These are phyloP conservation scores for Penicillium argentinense DNA, from an alignment of 495 filamentous ascomycete species.

Conservation along the genomic window DNA sequence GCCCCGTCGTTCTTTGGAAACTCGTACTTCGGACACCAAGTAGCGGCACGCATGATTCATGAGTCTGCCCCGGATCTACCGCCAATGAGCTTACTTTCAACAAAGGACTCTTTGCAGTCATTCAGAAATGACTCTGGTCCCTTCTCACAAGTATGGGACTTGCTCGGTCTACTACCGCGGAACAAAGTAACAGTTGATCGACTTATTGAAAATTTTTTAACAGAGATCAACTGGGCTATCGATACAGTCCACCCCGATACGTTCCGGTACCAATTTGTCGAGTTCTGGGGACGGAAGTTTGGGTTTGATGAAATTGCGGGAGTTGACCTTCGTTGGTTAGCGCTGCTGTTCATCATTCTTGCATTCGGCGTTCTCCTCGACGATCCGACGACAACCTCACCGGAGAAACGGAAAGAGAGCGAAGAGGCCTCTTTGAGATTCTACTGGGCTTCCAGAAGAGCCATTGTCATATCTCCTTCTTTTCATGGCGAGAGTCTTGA, in stretches of 20 bases:
- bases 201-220: slow-evolving; percentile 15
- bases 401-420: slow-evolving; percentile 16
- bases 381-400: slow-evolving; percentile 5
- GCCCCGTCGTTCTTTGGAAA: slow-evolving; percentile 18
- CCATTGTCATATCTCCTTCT: slow-evolving; percentile 18
- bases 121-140: slow-evolving; percentile 17
- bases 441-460: slow-evolving; percentile 16
- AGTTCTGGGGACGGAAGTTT: slow-evolving; percentile 18
- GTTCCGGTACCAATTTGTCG: slow-evolving; percentile 14
- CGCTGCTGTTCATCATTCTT: slow-evolving; percentile 16
- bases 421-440: slow-evolving; percentile 18
- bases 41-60: slow-evolving; percentile 17
- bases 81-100: slow-evolving; percentile 16
- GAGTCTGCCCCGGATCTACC: slow-evolving; percentile 17
- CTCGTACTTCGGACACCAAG: slow-evolving; percentile 20
- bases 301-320: slow-evolving; percentile 19
- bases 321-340: slow-evolving; percentile 16
- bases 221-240: slow-evolving; percentile 17
- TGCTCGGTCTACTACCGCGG: slow-evolving; percentile 15
- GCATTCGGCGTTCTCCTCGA: slow-evolving; percentile 16
- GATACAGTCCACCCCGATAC: slow-evolving; percentile 15
- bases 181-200: slow-evolving; percentile 17
- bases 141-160: slow-evolving; percentile 18
- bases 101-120: slow-evolving; percentile 16
- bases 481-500: slow-evolving; percentile 19